A percentile compares a stretch with the other conserved stretches of the same genome.
Conservation (phyloP, 2,329 filamentous ascomycete genomes). For the Epichloe amarillans region DNA sequence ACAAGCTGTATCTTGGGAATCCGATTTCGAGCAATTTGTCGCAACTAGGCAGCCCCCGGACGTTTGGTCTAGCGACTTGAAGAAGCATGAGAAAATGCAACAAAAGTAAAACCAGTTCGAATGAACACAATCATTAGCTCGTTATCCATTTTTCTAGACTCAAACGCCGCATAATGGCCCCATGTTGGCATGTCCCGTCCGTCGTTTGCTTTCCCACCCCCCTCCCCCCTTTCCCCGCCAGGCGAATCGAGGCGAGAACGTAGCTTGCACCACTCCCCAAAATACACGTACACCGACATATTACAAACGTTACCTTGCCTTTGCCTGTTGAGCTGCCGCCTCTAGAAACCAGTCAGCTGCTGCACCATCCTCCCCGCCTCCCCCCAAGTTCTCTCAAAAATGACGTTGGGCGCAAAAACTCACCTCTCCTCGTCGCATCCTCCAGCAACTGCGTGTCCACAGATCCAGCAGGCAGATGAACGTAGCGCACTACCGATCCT, state of each 20-base stretch:
- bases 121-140: background rate
- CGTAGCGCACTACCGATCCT: conserved; percentile 84
- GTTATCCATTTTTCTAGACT: background rate
- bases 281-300: background rate
- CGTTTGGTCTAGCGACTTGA: background rate
- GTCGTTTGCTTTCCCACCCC: background rate
- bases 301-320: conserved; percentile 30
- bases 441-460: conserved; percentile 81
- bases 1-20: conserved; percentile 5
- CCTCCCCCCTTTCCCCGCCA: background rate
- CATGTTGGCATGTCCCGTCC: background rate
- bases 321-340: conserved; percentile 43
- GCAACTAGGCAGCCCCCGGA: background rate
- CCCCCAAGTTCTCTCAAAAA: too few relatives aligned
- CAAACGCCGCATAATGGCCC: conserved; percentile 1
- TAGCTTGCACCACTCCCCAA: background rate
- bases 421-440: conserved; percentile 81
- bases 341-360: conserved; percentile 22
- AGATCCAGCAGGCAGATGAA: conserved; percentile 68
- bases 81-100: background rate
- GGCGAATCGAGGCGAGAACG: background rate
- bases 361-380: background rate
- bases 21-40: background rate
- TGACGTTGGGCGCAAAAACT: conserved; percentile 8
- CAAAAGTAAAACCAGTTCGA: background rate